These are phyloP conservation scores for Botrytis tulipae DNA, from an alignment of 2,329 filamentous ascomycete genomes.

Conservation along the genomic window DNA sequence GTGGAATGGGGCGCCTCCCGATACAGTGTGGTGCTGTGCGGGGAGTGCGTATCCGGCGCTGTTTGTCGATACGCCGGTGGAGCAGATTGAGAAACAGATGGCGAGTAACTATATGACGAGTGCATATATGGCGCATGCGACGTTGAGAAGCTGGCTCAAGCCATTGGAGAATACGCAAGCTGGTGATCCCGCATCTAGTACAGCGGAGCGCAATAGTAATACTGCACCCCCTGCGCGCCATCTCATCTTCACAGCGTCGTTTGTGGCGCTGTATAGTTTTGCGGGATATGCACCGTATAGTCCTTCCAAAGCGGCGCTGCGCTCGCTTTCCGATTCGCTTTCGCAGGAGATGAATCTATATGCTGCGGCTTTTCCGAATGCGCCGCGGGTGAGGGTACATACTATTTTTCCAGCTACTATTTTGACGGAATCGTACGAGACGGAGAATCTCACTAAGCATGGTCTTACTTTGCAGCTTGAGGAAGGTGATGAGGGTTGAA, in stretches of 20 bases:
- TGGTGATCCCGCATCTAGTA: neutral
- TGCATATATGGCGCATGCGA: slow-evolving; percentile 78
- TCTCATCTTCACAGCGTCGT: slow-evolving; percentile 81
- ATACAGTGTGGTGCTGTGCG: slow-evolving; percentile 86
- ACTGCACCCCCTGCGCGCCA: slow-evolving; percentile 48
- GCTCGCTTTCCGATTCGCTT: slow-evolving; percentile 76
- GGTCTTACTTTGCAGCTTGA: slow-evolving; percentile 74
- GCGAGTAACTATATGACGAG: slow-evolving; percentile 86
- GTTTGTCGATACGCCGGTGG: slow-evolving; percentile 69
- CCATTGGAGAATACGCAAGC: slow-evolving; percentile 37
- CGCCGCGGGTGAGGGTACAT: neutral
- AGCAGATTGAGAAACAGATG: slow-evolving; percentile 72
- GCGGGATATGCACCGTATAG: slow-evolving; percentile 80
- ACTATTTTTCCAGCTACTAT: slow-evolving; percentile 61
- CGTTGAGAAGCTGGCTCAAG: slow-evolving; percentile 71
- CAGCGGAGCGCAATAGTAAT: neutral
- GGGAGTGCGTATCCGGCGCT: slow-evolving; percentile 71
- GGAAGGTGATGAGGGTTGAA: slow-evolving; percentile 72
- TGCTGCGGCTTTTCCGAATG: slow-evolving; percentile 67
- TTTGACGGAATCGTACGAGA: slow-evolving; percentile 71
- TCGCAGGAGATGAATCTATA: slow-evolving; percentile 82
- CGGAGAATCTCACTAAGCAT: slow-evolving; percentile 76
- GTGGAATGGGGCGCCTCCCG: slow-evolving; percentile 77
- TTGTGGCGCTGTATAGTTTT: slow-evolving; percentile 69
- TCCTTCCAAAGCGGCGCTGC: slow-evolving; percentile 78